Conservation (phyloP, 1,284 basidiomycete species). For the Trichosporon inkin region DNA sequence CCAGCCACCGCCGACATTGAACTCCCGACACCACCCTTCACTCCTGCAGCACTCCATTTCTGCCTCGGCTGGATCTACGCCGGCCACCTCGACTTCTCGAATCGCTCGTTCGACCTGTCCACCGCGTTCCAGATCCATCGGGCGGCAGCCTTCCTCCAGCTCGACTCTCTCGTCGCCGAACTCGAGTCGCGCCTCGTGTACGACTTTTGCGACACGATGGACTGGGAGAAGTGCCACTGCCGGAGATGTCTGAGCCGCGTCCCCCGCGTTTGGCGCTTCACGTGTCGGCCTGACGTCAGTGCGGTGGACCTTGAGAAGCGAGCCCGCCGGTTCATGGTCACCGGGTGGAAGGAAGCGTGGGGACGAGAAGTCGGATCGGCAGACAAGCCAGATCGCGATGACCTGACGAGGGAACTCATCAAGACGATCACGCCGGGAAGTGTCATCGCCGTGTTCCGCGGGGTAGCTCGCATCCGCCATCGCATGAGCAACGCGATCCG, state of each 20-base stretch:
- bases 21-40: slow-evolving; percentile 88
- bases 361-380: slow-evolving; percentile 72
- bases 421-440: slow-evolving; percentile 63
- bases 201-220: slow-evolving; percentile 81
- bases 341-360: slow-evolving; percentile 81
- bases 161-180: slow-evolving; percentile 71
- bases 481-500: slow-evolving; percentile 37
- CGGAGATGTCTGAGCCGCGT: slow-evolving; percentile 71
- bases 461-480: slow-evolving; percentile 28
- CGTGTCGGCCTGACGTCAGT: slow-evolving; percentile 66
- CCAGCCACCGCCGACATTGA: slow-evolving; percentile 57
- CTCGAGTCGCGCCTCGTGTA: slow-evolving; percentile 73
- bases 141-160: slow-evolving; percentile 72
- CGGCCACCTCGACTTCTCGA: slow-evolving; percentile 86
- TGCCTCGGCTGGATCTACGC: slow-evolving; percentile 81
- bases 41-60: slow-evolving; percentile 88
- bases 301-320: slow-evolving; percentile 66
- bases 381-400: slow-evolving; percentile 62
- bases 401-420: slow-evolving; percentile 64
- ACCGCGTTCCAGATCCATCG: slow-evolving; percentile 87
- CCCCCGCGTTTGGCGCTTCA: slow-evolving; percentile 75
- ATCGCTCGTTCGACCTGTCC: slow-evolving; percentile 84
- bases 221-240: slow-evolving; percentile 75
- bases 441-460: slow-evolving; percentile 58
- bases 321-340: slow-evolving; percentile 67